Base-by-base conservation (phyloP, 352 stramenopile genomes). In the Phytophthora capsici region DNA sequence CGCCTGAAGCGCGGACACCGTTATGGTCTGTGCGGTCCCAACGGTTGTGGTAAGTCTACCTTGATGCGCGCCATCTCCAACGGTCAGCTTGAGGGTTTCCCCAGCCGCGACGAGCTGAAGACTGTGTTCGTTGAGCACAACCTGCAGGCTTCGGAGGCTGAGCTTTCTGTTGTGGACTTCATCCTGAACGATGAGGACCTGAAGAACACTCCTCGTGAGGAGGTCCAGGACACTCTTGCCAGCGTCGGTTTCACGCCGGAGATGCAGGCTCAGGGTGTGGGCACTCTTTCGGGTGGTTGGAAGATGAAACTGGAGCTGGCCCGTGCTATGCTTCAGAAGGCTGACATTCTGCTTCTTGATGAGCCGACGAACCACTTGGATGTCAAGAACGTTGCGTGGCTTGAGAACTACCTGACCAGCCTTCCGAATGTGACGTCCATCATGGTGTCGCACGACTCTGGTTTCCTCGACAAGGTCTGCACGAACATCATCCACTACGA, bases 401-500 rank as follows among this genome's bases (percentile, higher is more conserved):
- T 98, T 19, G 88, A 97, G 78, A 88, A 97, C 57, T 98, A 98
- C 83, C 72, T 98, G 55, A 88, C 79, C 62, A 83, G 69, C 43
- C 85, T 96, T 57, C 69, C 77, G 22, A 94, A 98, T 60, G 80
- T 95, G 59, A 99, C 96, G 12, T 86, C 89, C 28, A 86, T 98
- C 43, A 94, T 99, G 45, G 96, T 99, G 46, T 98, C 89, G 70
- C 96, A 99, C 82, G 97, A 99, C 83, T 93, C 96, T 20, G 88
- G 90, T 13, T 99, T 99, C 82, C 77, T 99, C 17, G 98, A 99
- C 85, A 98, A 97, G 67, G 95, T 99, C 12, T 98, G 90, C 69
- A 99, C 97, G 2, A 97, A 99, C 84, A 98, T 98, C 23, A 97
- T 99, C 57, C 93, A 99, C 81, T 99, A 99, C 85, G 94, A 99